Base-by-base conservation (phyloP, 2,329 filamentous ascomycete genomes). In the Erysiphe pulchra region DNA sequence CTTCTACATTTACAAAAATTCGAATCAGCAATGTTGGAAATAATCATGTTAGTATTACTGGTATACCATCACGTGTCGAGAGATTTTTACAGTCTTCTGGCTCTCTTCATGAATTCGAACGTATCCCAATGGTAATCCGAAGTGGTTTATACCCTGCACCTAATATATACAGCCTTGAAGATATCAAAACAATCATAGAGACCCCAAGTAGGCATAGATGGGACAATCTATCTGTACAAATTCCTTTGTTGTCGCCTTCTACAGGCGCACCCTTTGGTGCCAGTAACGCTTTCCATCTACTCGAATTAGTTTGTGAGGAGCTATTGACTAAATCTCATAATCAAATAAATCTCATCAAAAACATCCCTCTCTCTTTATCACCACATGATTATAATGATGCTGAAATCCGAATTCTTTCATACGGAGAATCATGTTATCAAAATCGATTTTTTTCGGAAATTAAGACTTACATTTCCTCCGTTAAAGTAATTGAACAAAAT, bases 161-260 rank as follows among this genome's bases (percentile, higher is more conserved):
- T 20, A 24, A 45, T 5, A 20, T 45, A 33, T 47, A 45, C 28
- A 30, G 31, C 7, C 8, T 32, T 36, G 38, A 47, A 30, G 36
- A 47, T 37, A 20, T 47, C 28, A 32, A 46, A 30, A 10, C 10
- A 16, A 46, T 46, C 11, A 30, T 37, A 14, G 41, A 39, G 10
- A 18, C 16, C 16, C 14, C 39, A 34, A 18, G 34, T 13, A n/a
- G 28, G 20, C 17, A 39, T 4, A 20, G 32, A 17, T 44, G 41
- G 31, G 13, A 7, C 10, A 40, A 17, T 14, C 4, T 20, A 13
- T 13, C 17, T 13, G 24, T 45, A 28, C n/a, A 37, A 18, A 18
- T 41, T 40, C 38, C 46, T n/a, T 24, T 47, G 31, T 32, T 47
- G 16, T 45, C 42, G 28, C 37, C 43, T 18, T 44, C 37, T n/a